Conservation (phyloP, 1,284 basidiomycete genomes). For the Stygiomarasmius scandens region DNA sequence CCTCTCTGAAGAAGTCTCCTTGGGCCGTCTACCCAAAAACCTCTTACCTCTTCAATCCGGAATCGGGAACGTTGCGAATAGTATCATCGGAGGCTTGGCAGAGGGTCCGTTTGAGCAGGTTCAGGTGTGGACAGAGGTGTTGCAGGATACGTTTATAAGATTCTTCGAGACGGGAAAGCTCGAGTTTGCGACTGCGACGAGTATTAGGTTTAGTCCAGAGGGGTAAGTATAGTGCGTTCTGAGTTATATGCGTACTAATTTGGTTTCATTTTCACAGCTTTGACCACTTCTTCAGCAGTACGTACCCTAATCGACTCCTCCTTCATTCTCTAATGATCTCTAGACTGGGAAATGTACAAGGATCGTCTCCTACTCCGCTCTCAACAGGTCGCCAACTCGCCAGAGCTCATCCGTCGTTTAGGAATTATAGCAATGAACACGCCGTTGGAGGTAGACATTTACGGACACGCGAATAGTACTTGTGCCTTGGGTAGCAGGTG, state of each 20-base stretch:
- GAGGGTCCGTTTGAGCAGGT: slow-evolving; percentile 51
- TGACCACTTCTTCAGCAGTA: slow-evolving; percentile 46
- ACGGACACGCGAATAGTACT: no score
- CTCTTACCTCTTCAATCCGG: slow-evolving; percentile 53
- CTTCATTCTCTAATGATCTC: no score
- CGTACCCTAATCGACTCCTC: slow-evolving; percentile 21
- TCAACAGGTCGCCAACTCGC: slow-evolving; percentile 56
- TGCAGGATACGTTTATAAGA: slow-evolving; percentile 48
- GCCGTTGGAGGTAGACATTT: slow-evolving; percentile 54
- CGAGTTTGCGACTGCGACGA: slow-evolving; percentile 53
- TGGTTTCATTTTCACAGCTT: slow-evolving; percentile 34
- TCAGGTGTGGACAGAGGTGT: slow-evolving; percentile 55
- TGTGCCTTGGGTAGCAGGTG: no score
- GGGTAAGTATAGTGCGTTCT: slow-evolving; percentile 32
- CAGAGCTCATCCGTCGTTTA: slow-evolving; percentile 52
- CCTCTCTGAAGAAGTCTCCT: slow-evolving; percentile 46
- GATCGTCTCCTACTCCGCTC: slow-evolving; percentile 52
- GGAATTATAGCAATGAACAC: slow-evolving; percentile 59
- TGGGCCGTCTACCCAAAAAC: slow-evolving; percentile 45
- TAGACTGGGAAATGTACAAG: slow-evolving; percentile 50
- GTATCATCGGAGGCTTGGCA: slow-evolving; percentile 52
- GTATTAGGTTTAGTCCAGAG: slow-evolving; percentile 50
- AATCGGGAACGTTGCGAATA: slow-evolving; percentile 57
- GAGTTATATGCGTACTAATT: no score
- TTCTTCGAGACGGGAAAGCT: slow-evolving; percentile 54